These are phyloP conservation scores for Diophrys sp. DNA, from an alignment of 73 alveolate genomes.

Conservation along the genomic window DNA sequence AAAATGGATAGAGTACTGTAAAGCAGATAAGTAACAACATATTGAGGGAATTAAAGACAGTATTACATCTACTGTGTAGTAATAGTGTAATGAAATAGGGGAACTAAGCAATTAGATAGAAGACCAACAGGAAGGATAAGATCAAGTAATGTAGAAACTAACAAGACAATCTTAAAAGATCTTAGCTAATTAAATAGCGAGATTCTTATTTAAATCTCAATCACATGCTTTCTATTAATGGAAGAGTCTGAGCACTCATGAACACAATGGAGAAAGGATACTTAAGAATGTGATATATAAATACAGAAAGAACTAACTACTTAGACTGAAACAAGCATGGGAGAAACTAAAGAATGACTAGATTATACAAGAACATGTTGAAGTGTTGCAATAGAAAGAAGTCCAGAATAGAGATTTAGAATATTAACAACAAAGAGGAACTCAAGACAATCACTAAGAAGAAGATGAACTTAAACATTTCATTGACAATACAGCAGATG, in stretches of 20 bases:
- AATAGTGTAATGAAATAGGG: neutral
- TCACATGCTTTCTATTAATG: conserved; percentile 37
- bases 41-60: neutral
- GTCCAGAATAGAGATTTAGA: conserved; percentile 6
- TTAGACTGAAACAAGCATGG: conserved; percentile 24
- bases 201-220: conserved; percentile 19
- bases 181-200: conserved; percentile 33
- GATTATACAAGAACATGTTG: conserved; percentile 17
- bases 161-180: conserved; percentile 19
- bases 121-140: neutral
- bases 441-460: conserved; percentile 14
- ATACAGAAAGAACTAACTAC: conserved; percentile 2
- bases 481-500: neutral
- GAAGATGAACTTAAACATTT: neutral
- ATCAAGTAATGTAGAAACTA: neutral
- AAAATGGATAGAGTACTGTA: neutral
- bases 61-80: neutral
- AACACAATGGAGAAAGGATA: conserved; percentile 11
- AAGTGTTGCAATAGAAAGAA: conserved; percentile 12
- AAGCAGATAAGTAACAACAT: neutral
- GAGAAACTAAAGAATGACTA: conserved; percentile 18
- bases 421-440: neutral
- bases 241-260: conserved; percentile 13
- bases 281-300: conserved; percentile 24
- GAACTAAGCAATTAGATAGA: neutral